These are phyloP conservation scores for Globisporangium alternatum DNA, from an alignment of 352 stramenopile genomes.

Conservation along the genomic window DNA sequence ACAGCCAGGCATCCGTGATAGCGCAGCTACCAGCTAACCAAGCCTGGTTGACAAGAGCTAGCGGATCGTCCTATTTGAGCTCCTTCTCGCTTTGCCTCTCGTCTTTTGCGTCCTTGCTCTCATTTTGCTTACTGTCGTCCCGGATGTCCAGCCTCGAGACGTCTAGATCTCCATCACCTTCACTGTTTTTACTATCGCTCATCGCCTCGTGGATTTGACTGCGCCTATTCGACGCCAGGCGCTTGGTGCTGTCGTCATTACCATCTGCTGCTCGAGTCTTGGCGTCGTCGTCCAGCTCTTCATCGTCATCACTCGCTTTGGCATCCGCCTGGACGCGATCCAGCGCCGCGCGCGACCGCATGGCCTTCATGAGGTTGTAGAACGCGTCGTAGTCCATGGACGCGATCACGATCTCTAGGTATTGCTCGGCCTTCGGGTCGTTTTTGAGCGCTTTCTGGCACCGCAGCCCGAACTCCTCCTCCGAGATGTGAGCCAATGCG, in stretches of 20 bases:
- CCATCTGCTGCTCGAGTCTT: background rate
- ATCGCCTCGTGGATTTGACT: background rate
- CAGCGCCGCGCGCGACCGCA: conserved; percentile 49
- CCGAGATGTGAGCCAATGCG: conserved; percentile 37
- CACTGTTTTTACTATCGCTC: background rate
- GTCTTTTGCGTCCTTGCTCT: background rate
- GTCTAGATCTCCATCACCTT: background rate
- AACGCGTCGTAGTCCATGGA: conserved; percentile 82
- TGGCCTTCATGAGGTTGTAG: conserved; percentile 69
- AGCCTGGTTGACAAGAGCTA: background rate
- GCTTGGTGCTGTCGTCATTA: background rate
- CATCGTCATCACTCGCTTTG: conserved; percentile 18
- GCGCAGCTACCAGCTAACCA: background rate
- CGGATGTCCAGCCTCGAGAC: background rate
- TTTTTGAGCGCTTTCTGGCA: conserved; percentile 51
- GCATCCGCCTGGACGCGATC: conserved; percentile 34
- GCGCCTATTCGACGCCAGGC: conserved; percentile 2
- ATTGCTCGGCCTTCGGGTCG: conserved; percentile 62
- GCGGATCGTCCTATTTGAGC: background rate
- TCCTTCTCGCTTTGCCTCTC: conserved; percentile 4
- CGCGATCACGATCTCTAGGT: conserved; percentile 71
- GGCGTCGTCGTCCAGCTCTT: conserved; percentile 4
- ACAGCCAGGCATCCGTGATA: background rate
- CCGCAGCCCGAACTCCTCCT: conserved; percentile 56
- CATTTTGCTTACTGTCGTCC: background rate